Conservation (phyloP, 768 basidiomycete genomes). For the Agaricus blazei region DNA sequence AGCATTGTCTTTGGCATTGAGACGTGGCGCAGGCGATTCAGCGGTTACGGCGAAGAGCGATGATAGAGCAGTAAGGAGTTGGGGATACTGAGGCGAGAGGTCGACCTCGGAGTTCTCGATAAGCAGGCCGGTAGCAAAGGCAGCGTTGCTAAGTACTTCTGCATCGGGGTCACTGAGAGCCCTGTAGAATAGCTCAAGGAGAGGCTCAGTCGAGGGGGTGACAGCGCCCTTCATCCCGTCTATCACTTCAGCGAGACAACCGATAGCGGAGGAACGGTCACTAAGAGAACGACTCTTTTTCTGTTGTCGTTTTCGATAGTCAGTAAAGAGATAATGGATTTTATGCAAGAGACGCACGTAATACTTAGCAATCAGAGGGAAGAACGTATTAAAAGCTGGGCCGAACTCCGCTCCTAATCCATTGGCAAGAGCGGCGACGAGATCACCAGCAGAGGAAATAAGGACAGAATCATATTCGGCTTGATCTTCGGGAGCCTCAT, state of each 20-base stretch:
- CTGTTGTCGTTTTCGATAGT: conserved; percentile 30
- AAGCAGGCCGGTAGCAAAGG: conserved; percentile 89
- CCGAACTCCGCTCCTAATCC: conserved; percentile 84
- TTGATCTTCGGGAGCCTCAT: conserved; percentile 82
- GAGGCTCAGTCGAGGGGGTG: conserved; percentile 75
- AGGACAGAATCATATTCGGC: conserved; percentile 97
- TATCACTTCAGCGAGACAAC: conserved; percentile 93
- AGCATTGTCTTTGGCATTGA: conserved; percentile 97
- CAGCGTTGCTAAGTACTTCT: conserved; percentile 96
- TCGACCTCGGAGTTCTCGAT: conserved; percentile 83
- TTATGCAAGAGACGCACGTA: conserved; percentile 55
- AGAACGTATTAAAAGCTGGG: conserved; percentile 79
- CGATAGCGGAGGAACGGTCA: conserved; percentile 91
- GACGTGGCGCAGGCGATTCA: conserved; percentile 54
- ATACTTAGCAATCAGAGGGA: conserved; percentile 86
- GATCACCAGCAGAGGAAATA: conserved; percentile 90
- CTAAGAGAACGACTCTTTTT: conserved; percentile 82
- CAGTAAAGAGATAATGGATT: neutral
- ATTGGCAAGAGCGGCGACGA: conserved; percentile 84
- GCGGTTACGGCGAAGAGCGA: conserved; percentile 71
- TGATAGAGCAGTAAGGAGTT: conserved; percentile 72
- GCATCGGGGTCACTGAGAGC: conserved; percentile 79
- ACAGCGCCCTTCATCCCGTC: conserved; percentile 84
- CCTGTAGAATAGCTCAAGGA: conserved; percentile 80
- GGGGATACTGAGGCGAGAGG: conserved; percentile 74